Base-by-base conservation (phyloP, 2,329 filamentous ascomycete species). In the Aspergillus quadrilineatus region DNA sequence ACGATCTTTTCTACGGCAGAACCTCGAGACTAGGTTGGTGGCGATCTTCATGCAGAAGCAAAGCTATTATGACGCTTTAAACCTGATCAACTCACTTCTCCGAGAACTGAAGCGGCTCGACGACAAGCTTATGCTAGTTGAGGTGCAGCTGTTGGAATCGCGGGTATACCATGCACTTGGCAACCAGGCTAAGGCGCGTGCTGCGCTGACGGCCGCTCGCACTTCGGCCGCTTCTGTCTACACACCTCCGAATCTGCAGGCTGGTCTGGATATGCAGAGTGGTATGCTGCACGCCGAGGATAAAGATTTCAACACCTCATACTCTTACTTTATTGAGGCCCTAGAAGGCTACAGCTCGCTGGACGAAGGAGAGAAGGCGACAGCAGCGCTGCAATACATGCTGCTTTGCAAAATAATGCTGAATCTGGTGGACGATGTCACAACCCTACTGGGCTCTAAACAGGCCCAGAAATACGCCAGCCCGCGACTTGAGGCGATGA, bases 361-460 rank as follows among this genome's bases (percentile, higher is more conserved):
- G 74, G 94, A 99, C 65, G 92, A 96, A 72, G 80, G 87, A 39
- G 79, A 83, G 62, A 92, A 92, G 77, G 94, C 95, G n/a, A 95
- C 93, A n/a, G 90, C 93, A 10, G 92, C 94, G 9, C 82, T 99
- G 63, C 94, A 99, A 80, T 99, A 99, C 82, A 99, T 99, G 94
- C 85, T 99, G 53, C 87, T 99, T 36, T 97, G 94, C 86, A 99
- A 99, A 82, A 94, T 99, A 75, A 99, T 99, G 95, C 84, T 99
- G 66, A 99, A 99, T 78, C 83, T 95, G 41, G 91, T 87, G 64
- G 92, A 97, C 80, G 95, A 99, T 75, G 93, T 99, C 74, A 96
- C 93, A 78, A 86, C 89, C 71, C 85, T 99, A 65, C 91, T 99
- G 86, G 86, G 89, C 30, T 95, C 91, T 53, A 99, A 99, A 83